phyloP scores from a whole-genome alignment of 2,329 filamentous ascomycete species.

The Rhinocladiella mackenziei region DNA sequence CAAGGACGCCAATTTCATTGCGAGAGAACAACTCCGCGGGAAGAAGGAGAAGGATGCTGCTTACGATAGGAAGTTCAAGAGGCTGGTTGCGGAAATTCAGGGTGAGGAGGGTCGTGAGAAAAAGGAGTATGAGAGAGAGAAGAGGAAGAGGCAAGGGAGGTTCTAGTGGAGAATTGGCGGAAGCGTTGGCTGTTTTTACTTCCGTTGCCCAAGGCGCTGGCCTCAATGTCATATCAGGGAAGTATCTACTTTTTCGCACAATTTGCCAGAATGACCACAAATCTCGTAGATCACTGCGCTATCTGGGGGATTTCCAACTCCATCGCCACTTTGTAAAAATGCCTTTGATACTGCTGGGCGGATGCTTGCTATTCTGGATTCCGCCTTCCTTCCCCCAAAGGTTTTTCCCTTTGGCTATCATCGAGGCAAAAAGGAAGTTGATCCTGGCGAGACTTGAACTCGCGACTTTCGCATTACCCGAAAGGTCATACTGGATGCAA shows the following conservation, averaged over 20 bases:
- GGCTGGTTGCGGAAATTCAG: slow-evolving; percentile 90
- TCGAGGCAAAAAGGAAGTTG: slow-evolving; percentile 11
- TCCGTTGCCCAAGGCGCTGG: not conserved
- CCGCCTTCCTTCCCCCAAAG: no score
- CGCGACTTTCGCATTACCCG: slow-evolving; percentile 40
- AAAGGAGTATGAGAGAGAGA: slow-evolving; percentile 87
- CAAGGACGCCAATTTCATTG: slow-evolving; percentile 93
- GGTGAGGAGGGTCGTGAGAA: slow-evolving; percentile 81
- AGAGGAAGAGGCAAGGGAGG: slow-evolving; percentile 65
- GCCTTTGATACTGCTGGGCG: no score
- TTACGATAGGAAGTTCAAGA: slow-evolving; percentile 95
- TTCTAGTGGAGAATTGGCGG: slow-evolving; percentile 35
- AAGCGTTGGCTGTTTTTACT: not conserved
- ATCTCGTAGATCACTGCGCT: no score
- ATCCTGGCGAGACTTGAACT: slow-evolving; percentile 38
- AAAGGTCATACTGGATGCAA: slow-evolving; percentile 31
- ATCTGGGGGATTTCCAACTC: no score
- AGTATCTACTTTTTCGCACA: not conserved
- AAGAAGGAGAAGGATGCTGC: slow-evolving; percentile 91
- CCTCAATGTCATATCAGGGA: not conserved
- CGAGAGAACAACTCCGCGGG: slow-evolving; percentile 78
- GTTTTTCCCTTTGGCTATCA: no score
- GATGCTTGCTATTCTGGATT: no score
- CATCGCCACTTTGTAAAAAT: no score
- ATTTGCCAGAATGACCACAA: not conserved